Evolutionary conservation across 2,329 filamentous ascomycete genomes (phyloP).

Genomic region (Aspergillus felis): DNA sequence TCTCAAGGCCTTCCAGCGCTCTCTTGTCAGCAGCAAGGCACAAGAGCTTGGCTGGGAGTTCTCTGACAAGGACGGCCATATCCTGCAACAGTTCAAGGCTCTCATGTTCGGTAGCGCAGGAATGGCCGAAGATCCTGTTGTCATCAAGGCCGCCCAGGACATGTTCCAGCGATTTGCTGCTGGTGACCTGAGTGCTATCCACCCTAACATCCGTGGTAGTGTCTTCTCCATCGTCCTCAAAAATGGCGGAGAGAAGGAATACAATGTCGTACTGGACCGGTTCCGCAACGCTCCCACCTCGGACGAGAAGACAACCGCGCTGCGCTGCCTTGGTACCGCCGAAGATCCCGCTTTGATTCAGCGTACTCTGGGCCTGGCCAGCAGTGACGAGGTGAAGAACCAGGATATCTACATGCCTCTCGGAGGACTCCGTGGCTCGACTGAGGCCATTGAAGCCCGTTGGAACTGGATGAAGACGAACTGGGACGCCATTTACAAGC

Average conservation of each 20-base stretch:
- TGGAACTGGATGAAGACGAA: constrained; percentile 82
- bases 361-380: constrained; percentile 69
- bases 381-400: constrained; percentile 80
- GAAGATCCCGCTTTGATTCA: constrained; percentile 75
- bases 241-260: constrained; percentile 82
- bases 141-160: constrained; percentile 76
- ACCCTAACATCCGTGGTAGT: constrained; percentile 84
- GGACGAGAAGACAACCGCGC: constrained; percentile 87
- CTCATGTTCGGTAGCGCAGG: constrained; percentile 85
- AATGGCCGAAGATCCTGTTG: constrained; percentile 70
- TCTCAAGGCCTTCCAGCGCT: constrained; percentile 76
- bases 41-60: constrained; percentile 89
- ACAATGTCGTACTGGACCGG: constrained; percentile 70
- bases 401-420: constrained; percentile 93
- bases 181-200: constrained; percentile 76
- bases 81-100: constrained; percentile 91
- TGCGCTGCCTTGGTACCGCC: constrained; percentile 76
- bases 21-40: constrained; percentile 72
- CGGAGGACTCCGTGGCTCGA: constrained; percentile 70
- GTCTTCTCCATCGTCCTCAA: constrained; percentile 83
- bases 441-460: constrained; percentile 72
- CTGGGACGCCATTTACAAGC: constrained; percentile 79
- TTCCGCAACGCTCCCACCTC: constrained; percentile 71
- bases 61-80: constrained; percentile 76
- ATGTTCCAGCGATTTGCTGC: constrained; percentile 83